Evolutionary conservation across 2,329 filamentous ascomycete species (phyloP).

Genomic region (Kalmusia sp.): DNA sequence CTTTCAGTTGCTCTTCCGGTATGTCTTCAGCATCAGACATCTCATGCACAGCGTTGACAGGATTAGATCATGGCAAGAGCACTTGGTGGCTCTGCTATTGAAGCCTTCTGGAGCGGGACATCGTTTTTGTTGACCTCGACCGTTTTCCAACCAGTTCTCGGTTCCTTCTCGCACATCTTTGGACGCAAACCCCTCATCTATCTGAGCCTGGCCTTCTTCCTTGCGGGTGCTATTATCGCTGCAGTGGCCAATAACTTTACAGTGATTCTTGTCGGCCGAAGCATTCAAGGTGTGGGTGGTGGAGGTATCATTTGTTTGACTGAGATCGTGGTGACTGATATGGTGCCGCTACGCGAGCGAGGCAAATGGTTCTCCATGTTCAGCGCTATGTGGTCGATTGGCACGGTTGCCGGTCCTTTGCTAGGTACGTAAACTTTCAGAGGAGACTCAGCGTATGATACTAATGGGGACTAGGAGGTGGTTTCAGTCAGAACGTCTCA

Average conservation of each 20-base stretch:
- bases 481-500: conserved; percentile 58
- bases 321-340: conserved; percentile 55
- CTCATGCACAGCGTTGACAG: conserved; percentile 12
- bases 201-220: conserved; percentile 44
- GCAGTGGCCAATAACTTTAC: conserved; percentile 49
- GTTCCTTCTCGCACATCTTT: conserved; percentile 50
- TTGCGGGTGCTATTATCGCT: conserved; percentile 44
- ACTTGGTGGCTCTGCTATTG: conserved; percentile 46
- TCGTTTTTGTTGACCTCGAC: conserved; percentile 72
- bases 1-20: conserved; percentile 65
- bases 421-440: conserved; percentile 33
- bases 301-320: conserved; percentile 51
- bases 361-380: conserved; percentile 53
- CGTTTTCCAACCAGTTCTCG: conserved; percentile 57
- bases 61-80: conserved; percentile 45
- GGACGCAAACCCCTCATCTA: conserved; percentile 49
- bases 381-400: conserved; percentile 61
- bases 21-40: conserved; percentile 8
- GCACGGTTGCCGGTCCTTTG: conserved; percentile 60
- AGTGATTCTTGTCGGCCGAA: conserved; percentile 46
- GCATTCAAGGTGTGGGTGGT: conserved; percentile 50
- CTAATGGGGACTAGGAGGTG: conserved; percentile 50
- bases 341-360: conserved; percentile 52
- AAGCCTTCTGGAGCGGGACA: conserved; percentile 56
- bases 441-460: neutral